Evolutionary conservation across 306 rosid species (phyloP).

Genomic region (Betula pendula): DNA sequence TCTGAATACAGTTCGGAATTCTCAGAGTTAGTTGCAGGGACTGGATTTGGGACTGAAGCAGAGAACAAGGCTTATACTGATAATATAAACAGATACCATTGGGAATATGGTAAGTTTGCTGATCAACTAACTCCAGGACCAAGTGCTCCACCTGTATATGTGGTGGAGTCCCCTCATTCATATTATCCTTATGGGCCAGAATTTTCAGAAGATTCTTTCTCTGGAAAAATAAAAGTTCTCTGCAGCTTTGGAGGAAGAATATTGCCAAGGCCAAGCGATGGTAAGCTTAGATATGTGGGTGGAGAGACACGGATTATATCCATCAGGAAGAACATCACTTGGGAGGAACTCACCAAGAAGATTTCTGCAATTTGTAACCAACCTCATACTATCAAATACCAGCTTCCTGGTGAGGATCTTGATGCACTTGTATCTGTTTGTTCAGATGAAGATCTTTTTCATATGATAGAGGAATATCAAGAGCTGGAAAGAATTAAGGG

Average conservation of each 20-base stretch:
- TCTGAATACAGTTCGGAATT: constrained; percentile 51
- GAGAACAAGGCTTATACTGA: constrained; percentile 49
- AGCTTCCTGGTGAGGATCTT: constrained; percentile 97
- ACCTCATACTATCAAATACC: constrained; percentile 79
- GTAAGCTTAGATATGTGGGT: constrained; percentile 81
- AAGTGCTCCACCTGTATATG: constrained; percentile 37
- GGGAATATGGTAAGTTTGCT: constrained; percentile 49
- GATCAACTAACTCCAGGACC: constrained; percentile 37
- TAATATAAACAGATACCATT: constrained; percentile 40
- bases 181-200: constrained; percentile 46
- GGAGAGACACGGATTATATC: constrained; percentile 92
- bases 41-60: constrained; percentile 45
- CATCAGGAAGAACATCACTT: constrained; percentile 47
- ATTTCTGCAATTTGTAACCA: constrained; percentile 67
- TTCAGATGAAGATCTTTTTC: constrained; percentile 91
- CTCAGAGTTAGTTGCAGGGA: constrained; percentile 37
- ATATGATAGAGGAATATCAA: constrained; percentile 84
- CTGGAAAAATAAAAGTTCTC: constrained; percentile 70
- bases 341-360: constrained; percentile 64
- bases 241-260: constrained; percentile 97
- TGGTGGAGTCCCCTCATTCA: constrained; percentile 50
- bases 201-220: constrained; percentile 45
- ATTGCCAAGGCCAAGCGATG: constrained; percentile 80
- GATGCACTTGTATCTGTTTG: constrained; percentile 95
- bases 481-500: constrained; percentile 74